A percentile compares a stretch with the other conserved stretches of the same genome.
Conservation (phyloP, 371 early-diverging fungal species). For the Entomophthora muscae region DNA sequence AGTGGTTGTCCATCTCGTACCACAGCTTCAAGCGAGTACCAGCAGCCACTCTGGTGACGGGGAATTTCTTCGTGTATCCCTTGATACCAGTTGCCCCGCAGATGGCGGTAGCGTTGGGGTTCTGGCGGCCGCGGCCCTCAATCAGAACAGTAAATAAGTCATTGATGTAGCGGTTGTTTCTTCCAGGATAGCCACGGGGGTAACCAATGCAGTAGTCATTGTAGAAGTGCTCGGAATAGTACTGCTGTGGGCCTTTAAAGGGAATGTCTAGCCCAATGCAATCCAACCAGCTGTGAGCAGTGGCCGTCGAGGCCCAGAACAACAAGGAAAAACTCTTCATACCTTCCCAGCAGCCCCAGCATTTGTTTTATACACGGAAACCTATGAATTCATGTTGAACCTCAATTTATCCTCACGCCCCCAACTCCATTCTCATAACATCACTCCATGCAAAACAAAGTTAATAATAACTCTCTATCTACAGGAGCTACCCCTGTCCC, state of each 20-base stretch:
- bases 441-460: no score
- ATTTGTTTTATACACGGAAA: no score
- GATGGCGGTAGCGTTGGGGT: conserved; percentile 22
- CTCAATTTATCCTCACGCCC: no score
- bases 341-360: no score
- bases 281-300: conserved; percentile 33
- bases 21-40: conserved; percentile 24
- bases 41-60: conserved; percentile 20
- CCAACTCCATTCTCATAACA: no score
- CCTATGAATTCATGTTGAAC: no score
- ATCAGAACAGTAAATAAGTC: conserved; percentile 25
- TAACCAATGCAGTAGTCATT: conserved; percentile 19
- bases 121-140: conserved; percentile 12
- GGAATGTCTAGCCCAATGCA: conserved; percentile 17
- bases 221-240: conserved; percentile 12
- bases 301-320: no score
- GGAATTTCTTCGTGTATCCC: conserved; percentile 15
- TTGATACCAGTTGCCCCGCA: conserved; percentile 12
- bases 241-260: not conserved
- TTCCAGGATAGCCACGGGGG: conserved; percentile 25
- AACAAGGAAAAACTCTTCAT: no score
- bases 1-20: conserved; percentile 31
- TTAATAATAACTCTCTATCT: no score
- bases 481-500: no score
- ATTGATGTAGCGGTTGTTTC: conserved; percentile 21